Percentiles rank a stretch among this genome's conserved stretches.
phyloP scores from a whole-genome alignment of 257 asterid species.

The Echium plantagineum region DNA sequence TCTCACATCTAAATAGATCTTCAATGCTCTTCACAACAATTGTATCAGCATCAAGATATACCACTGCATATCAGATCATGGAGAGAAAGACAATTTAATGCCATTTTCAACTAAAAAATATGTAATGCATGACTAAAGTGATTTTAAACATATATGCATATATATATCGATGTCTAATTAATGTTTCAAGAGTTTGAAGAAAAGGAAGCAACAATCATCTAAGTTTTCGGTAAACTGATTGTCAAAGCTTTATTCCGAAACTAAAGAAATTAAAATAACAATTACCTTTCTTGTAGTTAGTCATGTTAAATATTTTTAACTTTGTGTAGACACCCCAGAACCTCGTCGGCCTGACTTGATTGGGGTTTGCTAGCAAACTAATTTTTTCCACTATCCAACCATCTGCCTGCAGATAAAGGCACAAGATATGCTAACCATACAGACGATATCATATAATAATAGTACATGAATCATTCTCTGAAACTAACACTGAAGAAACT shows the following conservation, averaged over 20 bases:
- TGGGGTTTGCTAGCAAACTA: constrained; percentile 76
- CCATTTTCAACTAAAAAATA: constrained; percentile 5
- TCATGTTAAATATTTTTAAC: constrained; percentile 91
- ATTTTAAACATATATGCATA: not conserved
- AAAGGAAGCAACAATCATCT: too few species aligned
- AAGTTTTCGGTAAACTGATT: not conserved
- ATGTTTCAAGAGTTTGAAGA: not conserved
- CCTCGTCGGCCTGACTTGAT: constrained; percentile 80
- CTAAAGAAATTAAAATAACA: not conserved
- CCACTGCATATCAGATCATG: constrained; percentile 50
- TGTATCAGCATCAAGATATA: constrained; percentile 98
- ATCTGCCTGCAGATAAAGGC: constrained; percentile 54
- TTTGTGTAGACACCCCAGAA: constrained; percentile 99
- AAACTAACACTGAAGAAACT: too few species aligned
- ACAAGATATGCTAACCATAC: not conserved
- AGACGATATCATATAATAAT: too few species aligned
- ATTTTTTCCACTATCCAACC: constrained; percentile 95
- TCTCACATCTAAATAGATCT: constrained; percentile 80
- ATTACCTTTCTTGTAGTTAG: constrained; percentile 80
- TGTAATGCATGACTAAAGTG: not conserved
- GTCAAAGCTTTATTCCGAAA: not conserved
- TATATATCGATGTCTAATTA: not conserved
- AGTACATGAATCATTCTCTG: not conserved
- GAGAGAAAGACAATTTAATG: constrained; percentile 7
- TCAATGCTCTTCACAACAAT: constrained; percentile 88